These are phyloP conservation scores for Syncephalastrum sp. DNA, from an alignment of 371 early-diverging fungal genomes.

Conservation along the genomic window DNA sequence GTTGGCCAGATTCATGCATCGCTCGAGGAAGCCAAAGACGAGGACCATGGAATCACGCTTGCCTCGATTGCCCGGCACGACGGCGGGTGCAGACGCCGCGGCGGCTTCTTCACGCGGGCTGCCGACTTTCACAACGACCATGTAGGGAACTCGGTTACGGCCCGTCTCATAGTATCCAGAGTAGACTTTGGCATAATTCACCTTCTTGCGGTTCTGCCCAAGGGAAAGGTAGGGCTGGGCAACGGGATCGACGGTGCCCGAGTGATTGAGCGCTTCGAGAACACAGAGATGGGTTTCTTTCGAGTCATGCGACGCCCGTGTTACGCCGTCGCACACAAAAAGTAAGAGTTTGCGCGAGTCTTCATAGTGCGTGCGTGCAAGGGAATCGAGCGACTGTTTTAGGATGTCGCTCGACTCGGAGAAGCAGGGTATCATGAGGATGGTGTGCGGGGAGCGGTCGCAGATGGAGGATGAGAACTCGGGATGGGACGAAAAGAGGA, in stretches of 20 bases:
- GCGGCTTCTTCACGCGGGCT: constrained; percentile 22
- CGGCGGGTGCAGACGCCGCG: background rate
- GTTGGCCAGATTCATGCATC: constrained; percentile 43
- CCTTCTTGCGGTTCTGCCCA: constrained; percentile 28
- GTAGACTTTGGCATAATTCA: constrained; percentile 45
- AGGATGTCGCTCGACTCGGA: constrained; percentile 39
- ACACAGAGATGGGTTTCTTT: constrained; percentile 33
- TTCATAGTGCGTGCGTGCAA: constrained; percentile 46
- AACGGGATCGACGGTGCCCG: constrained; percentile 35
- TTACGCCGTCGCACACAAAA: constrained; percentile 53
- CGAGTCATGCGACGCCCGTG: constrained; percentile 19
- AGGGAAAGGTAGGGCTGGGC: constrained; percentile 38
- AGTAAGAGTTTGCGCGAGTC: constrained; percentile 47
- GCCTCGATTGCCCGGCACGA: constrained; percentile 42
- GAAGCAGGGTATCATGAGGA: constrained; percentile 46
- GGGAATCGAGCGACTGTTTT: constrained; percentile 45
- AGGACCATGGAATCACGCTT: constrained; percentile 44
- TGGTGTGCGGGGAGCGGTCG: constrained; percentile 30
- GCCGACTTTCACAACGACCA: constrained; percentile 46
- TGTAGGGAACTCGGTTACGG: constrained; percentile 46
- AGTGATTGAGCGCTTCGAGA: constrained; percentile 41
- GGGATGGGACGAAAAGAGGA: constrained; percentile 27
- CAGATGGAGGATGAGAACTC: constrained; percentile 12
- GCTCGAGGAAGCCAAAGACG: constrained; percentile 41
- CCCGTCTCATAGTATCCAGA: constrained; percentile 47